These are phyloP conservation scores for Cladobotryum mycophilum DNA, from an alignment of 2,329 filamentous ascomycete genomes.

Conservation along the genomic window DNA sequence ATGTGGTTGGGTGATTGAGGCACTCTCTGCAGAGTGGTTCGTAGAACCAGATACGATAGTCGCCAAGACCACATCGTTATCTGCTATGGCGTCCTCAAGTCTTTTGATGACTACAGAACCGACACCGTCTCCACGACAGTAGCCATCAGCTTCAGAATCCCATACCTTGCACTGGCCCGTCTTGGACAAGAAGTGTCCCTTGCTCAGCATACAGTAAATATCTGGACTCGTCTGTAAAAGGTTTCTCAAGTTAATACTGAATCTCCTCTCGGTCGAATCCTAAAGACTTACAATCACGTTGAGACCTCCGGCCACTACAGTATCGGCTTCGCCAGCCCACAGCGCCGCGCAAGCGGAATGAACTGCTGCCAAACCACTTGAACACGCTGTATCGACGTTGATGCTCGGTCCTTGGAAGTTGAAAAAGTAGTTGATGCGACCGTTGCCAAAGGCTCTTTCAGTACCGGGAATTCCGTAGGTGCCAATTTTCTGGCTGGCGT, in stretches of 20 bases:
- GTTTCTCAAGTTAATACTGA: too few species aligned
- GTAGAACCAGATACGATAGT: constrained; percentile 57
- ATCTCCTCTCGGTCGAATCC: constrained; percentile 46
- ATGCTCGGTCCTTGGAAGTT: constrained; percentile 66
- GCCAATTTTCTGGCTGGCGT: not conserved
- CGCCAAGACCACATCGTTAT: constrained; percentile 61
- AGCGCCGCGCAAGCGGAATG: constrained; percentile 54
- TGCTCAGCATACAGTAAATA: constrained; percentile 36
- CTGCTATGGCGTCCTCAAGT: constrained; percentile 38
- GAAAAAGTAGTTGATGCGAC: constrained; percentile 54
- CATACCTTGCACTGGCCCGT: constrained; percentile 45
- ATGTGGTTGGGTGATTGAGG: constrained; percentile 67
- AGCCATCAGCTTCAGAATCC: constrained; percentile 55
- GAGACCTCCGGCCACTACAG: constrained; percentile 56
- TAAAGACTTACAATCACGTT: constrained; percentile 65
- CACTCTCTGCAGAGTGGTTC: constrained; percentile 65
- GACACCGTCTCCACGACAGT: constrained; percentile 46
- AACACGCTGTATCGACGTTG: constrained; percentile 69
- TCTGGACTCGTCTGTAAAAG: too few species aligned
- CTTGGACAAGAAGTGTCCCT: constrained; percentile 57
- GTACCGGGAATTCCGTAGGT: not conserved
- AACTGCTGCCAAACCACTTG: constrained; percentile 64
- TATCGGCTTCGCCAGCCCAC: constrained; percentile 57
- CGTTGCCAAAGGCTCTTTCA: not conserved
- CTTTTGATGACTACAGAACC: constrained; percentile 44